Conservation (phyloP, 768 basidiomycete species). For the Royoungia palumana region DNA sequence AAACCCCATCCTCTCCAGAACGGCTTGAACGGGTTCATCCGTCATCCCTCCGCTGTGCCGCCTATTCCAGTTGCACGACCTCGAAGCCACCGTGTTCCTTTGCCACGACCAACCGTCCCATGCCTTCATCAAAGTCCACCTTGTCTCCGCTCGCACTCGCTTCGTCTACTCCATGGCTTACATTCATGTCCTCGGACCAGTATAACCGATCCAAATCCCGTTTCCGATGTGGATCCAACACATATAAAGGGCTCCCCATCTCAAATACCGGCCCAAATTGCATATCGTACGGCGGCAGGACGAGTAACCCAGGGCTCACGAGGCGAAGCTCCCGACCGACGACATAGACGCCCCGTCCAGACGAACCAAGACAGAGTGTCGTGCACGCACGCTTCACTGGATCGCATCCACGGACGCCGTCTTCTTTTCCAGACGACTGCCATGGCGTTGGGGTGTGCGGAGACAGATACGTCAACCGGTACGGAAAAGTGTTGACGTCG, state of each 20-base stretch:
- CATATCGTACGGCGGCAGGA: slow-evolving; percentile 31
- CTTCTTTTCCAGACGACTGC: background rate
- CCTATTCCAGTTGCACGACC: slow-evolving; percentile 21
- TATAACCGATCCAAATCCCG: background rate
- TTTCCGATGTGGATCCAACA: slow-evolving; percentile 4
- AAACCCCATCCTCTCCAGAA: background rate
- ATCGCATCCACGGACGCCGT: background rate
- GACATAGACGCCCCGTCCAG: slow-evolving; percentile 30
- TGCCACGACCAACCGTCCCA: slow-evolving; percentile 30
- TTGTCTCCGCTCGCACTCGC: slow-evolving; percentile 8
- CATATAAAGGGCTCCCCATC: slow-evolving; percentile 18
- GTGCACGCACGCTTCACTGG: slow-evolving; percentile 8
- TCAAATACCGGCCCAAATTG: slow-evolving; percentile 28
- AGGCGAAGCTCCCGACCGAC: slow-evolving; percentile 22
- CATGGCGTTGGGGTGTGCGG: slow-evolving; percentile 1
- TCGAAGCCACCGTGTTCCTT: slow-evolving; percentile 26
- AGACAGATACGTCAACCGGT: slow-evolving; percentile 16
- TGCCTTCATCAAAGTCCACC: slow-evolving; percentile 31
- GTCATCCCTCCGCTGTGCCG: background rate
- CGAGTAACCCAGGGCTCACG: slow-evolving; percentile 20
- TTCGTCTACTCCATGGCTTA: background rate
- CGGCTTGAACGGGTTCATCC: background rate
- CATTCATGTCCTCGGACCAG: background rate
- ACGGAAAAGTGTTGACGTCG: slow-evolving; percentile 13
- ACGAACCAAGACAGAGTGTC: slow-evolving; percentile 20